A percentile compares a stretch with the other conserved stretches of the same genome.
Conservation (phyloP, 192 early-diverging fungal genomes). For the Backusella luteola region DNA sequence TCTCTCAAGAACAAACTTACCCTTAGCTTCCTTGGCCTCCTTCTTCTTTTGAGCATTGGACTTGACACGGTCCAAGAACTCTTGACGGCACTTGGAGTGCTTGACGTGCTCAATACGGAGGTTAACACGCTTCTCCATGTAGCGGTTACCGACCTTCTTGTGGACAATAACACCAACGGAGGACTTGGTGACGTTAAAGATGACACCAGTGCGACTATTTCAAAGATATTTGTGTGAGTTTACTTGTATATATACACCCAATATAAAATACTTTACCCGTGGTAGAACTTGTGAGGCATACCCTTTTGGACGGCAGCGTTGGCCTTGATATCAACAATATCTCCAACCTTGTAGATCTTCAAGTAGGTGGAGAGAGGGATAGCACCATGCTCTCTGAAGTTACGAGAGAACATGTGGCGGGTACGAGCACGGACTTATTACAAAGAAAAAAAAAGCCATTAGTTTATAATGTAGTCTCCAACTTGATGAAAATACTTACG, state of each 20-base stretch:
- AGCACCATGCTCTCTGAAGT: slow-evolving; percentile 94
- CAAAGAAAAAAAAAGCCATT: not conserved
- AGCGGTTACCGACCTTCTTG: slow-evolving; percentile 98
- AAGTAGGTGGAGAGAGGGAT: slow-evolving; percentile 96
- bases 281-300: slow-evolving; percentile 99
- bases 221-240: too few species aligned
- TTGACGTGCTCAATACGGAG: slow-evolving; percentile 98
- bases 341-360: slow-evolving; percentile 97
- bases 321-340: slow-evolving; percentile 99
- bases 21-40: slow-evolving; percentile 62
- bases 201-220: slow-evolving; percentile 85
- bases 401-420: slow-evolving; percentile 95
- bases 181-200: slow-evolving; percentile 99
- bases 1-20: not conserved
- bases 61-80: slow-evolving; percentile 97
- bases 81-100: slow-evolving; percentile 99
- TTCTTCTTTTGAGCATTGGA: slow-evolving; percentile 83
- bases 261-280: slow-evolving; percentile 59
- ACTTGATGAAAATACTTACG: too few species aligned
- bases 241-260: too few species aligned
- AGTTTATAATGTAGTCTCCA: too few species aligned
- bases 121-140: slow-evolving; percentile 98
- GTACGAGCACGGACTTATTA: slow-evolving; percentile 85
- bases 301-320: slow-evolving; percentile 99
- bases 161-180: slow-evolving; percentile 97